phyloP scores from a whole-genome alignment of 169 alveolate genomes.

The Babesia divergens region DNA sequence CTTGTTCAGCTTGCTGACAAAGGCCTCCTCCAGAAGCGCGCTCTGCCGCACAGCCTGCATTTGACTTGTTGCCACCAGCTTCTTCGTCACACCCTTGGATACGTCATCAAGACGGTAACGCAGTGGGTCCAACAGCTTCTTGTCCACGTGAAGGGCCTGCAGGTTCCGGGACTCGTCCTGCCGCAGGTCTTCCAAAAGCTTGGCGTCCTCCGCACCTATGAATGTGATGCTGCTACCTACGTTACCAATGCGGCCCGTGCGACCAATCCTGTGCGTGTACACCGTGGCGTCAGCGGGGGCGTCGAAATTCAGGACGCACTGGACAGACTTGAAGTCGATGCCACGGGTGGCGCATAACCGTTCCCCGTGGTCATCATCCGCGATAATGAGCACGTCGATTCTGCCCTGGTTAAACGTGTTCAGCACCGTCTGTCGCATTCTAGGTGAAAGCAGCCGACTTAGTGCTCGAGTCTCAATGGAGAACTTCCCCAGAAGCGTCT shows the following conservation, averaged over 20 bases:
- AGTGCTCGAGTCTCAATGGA: constrained; percentile 33
- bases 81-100: constrained; percentile 43
- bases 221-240: constrained; percentile 88
- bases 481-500: constrained; percentile 44
- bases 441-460: constrained; percentile 47
- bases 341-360: constrained; percentile 93
- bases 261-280: constrained; percentile 97
- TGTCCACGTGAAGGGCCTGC: neutral
- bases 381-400: constrained; percentile 30
- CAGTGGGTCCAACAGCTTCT: constrained; percentile 34
- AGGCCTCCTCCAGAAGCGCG: constrained; percentile 54
- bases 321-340: constrained; percentile 93
- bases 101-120: constrained; percentile 58
- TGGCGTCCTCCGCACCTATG: constrained; percentile 12
- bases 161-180: neutral
- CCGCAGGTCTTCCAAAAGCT: constrained; percentile 19
- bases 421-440: constrained; percentile 47
- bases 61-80: constrained; percentile 39
- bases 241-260: constrained; percentile 91
- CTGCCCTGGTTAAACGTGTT: constrained; percentile 54
- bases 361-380: constrained; percentile 58
- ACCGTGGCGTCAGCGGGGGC: constrained; percentile 94
- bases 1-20: constrained; percentile 31
- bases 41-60: constrained; percentile 57
- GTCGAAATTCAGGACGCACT: constrained; percentile 95